Evolutionary conservation across 495 filamentous ascomycete species (phyloP), one percentile per base, ranked within the genome.

Genomic region (Darksidea phi): DNA sequence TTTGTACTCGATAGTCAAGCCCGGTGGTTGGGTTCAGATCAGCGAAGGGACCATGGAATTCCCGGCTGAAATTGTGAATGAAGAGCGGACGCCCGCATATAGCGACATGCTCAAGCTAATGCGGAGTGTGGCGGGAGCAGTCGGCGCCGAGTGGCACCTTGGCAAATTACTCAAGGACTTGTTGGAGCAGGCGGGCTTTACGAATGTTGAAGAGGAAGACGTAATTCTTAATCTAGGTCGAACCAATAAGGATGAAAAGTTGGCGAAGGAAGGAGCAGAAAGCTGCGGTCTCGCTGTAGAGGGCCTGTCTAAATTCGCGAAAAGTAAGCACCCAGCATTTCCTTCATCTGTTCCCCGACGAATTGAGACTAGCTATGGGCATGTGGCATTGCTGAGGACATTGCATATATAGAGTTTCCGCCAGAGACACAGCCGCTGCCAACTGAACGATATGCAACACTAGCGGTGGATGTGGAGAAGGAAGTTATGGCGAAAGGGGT

Each of bases 11-110:
- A 20, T 51, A 1, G 48, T 51, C 7, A 51, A 32, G 23, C 48
- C 48, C 5, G 25, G 25, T 11, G 48, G 48, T 7, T 51, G 26
- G 48, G 32, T 51, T n/a, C 48, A 51, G 48, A 11, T 51, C 23
- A 13, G 26, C 11, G 48, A 51, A 18, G 48, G 21, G 3, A 51
- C 20, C 26, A 51, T 51, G 48, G 25, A 28, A 7, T 51, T 51
- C 26, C 48, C 48, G 13, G 48, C 26, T 5, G 48, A 51, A 1
- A 32, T 51, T 18, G 48, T 51, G 11, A 51, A 32, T 34, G 20
- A 20, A 25, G 48, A 51, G 25, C 1, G 1, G 1, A 51, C 48
- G 25, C 48, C 48, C 1, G 48, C 48, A 18, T 51, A 28, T 13
- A 28, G 48, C 12, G 48, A 51, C 18, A 5, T 51, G 6, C 13